phyloP scores from a whole-genome alignment of 148 eudicot species.

The Simmondsia chinensis region DNA sequence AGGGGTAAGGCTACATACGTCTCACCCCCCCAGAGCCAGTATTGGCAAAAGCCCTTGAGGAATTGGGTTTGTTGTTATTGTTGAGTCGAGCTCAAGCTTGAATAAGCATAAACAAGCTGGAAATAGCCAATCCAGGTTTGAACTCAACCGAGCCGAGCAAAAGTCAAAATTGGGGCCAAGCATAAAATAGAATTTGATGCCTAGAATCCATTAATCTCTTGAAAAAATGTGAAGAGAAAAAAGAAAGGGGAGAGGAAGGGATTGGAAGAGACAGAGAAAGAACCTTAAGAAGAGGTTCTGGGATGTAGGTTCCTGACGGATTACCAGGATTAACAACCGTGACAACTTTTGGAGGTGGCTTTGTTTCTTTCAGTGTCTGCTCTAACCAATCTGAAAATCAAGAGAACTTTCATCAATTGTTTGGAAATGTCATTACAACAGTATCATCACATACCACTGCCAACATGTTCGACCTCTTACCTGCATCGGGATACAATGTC shows the following conservation, averaged over 20 bases:
- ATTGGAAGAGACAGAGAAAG: slow-evolving; percentile 14
- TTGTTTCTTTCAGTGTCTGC: slow-evolving; percentile 44
- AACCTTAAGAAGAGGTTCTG: slow-evolving; percentile 88
- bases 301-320: slow-evolving; percentile 96
- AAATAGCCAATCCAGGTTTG: too few species aligned
- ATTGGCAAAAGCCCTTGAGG: too few species aligned
- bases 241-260: neutral
- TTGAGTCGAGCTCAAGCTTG: too few species aligned
- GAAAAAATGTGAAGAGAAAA: neutral
- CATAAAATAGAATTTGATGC: too few species aligned
- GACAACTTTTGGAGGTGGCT: slow-evolving; percentile 96
- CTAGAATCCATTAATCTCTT: too few species aligned
- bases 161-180: too few species aligned
- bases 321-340: slow-evolving; percentile 99
- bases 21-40: too few species aligned
- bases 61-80: too few species aligned
- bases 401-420: slow-evolving; percentile 4
- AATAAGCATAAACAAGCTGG: too few species aligned
- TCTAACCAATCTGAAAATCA: slow-evolving; percentile 76
- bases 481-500: slow-evolving; percentile 92
- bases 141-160: too few species aligned
- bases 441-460: neutral
- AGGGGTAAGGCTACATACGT: too few species aligned
- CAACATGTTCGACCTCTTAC: slow-evolving; percentile 50
- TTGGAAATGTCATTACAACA: neutral